Conservation (phyloP, 257 asterid genomes). For the Solanum paucissectum region DNA sequence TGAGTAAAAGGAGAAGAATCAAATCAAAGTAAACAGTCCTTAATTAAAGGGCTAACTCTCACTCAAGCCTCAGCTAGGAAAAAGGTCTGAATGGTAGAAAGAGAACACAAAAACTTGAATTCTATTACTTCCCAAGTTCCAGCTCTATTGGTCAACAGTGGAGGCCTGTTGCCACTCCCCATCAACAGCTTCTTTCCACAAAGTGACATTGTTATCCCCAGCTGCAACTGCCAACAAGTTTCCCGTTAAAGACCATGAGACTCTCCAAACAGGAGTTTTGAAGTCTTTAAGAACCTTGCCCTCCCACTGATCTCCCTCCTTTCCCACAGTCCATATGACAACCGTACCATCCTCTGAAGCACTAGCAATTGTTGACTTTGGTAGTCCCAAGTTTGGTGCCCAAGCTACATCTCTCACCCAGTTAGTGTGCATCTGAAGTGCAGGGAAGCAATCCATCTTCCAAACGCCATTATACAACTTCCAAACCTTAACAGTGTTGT, state of each 20-base stretch:
- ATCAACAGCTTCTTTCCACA: slow-evolving; percentile 95
- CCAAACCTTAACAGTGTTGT: slow-evolving; percentile 88
- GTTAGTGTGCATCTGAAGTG: slow-evolving; percentile 67
- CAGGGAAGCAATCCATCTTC: slow-evolving; percentile 95
- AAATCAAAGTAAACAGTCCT: not conserved
- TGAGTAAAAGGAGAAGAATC: not conserved
- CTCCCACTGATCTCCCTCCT: slow-evolving; percentile 86
- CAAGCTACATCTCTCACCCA: slow-evolving; percentile 98
- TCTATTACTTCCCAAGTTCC: not conserved
- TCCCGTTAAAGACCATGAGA: slow-evolving; percentile 95
- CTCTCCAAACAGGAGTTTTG: slow-evolving; percentile 83
- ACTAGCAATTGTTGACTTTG: slow-evolving; percentile 87
- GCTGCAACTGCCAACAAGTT: slow-evolving; percentile 85
- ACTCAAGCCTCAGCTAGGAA: not conserved
- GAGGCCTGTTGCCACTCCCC: slow-evolving; percentile 87
- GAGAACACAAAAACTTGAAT: not conserved
- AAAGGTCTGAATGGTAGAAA: not conserved
- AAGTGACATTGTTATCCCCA: slow-evolving; percentile 63
- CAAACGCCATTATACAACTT: slow-evolving; percentile 60
- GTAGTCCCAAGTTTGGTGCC: slow-evolving; percentile 97
- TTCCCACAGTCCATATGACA: slow-evolving; percentile 73
- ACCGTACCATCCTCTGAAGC: slow-evolving; percentile 93
- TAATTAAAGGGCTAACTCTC: not conserved
- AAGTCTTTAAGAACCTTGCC: slow-evolving; percentile 84
- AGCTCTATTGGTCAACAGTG: slow-evolving; percentile 49